Conservation (phyloP, 345 rosid species). For the Populus nigra region DNA sequence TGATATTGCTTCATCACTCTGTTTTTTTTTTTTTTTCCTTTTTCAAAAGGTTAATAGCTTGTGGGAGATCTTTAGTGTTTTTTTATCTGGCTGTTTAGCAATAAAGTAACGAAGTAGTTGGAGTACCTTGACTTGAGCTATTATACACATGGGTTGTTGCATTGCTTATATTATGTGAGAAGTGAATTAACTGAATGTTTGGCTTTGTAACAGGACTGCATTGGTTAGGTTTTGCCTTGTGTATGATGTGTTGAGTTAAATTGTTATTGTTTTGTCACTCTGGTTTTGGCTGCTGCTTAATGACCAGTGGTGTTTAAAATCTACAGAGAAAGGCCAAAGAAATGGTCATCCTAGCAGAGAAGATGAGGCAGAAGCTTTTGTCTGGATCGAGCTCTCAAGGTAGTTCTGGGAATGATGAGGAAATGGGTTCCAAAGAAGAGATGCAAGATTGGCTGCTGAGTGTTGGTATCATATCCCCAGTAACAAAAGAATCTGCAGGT, state of each 20-base stretch:
- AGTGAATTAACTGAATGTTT: neutral
- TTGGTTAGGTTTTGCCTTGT: neutral
- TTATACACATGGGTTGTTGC: neutral
- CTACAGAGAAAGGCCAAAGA: constrained; percentile 84
- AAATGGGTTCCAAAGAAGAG: constrained; percentile 90
- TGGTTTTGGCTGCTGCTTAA: neutral
- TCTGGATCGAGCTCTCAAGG: constrained; percentile 61
- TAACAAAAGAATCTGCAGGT: constrained; percentile 92
- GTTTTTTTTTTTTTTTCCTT: neutral
- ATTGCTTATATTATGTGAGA: neutral
- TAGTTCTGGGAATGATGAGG: constrained; percentile 59
- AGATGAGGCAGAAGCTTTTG: constrained; percentile 85
- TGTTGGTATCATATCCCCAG: constrained; percentile 94
- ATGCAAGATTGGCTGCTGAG: constrained; percentile 95
- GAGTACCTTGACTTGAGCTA: neutral
- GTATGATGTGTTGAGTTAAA: neutral
- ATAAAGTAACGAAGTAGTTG: neutral
- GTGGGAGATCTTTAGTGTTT: neutral
- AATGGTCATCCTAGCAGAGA: constrained; percentile 91
- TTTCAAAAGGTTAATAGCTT: neutral
- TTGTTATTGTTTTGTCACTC: neutral
- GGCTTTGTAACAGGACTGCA: neutral
- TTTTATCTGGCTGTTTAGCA: neutral
- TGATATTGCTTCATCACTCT: neutral
- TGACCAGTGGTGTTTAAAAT: constrained; percentile 18